Evolutionary conservation across 2,329 filamentous ascomycete species (phyloP).

Genomic region (Aspergillus felis): DNA sequence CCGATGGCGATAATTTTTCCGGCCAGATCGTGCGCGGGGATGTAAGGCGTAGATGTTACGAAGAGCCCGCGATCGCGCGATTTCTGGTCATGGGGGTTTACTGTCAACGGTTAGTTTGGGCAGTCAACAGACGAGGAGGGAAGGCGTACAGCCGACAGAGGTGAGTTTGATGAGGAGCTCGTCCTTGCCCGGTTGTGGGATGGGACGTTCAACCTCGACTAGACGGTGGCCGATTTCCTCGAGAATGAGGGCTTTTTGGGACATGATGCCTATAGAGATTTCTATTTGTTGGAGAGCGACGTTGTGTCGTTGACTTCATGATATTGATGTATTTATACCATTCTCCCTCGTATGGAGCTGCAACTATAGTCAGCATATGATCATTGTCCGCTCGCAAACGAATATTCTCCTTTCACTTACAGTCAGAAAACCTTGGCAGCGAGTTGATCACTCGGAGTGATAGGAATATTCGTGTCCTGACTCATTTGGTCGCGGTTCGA

Average conservation of each 20-base stretch:
- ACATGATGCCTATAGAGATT: not conserved
- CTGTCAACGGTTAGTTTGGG: not conserved
- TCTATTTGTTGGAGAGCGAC: not conserved
- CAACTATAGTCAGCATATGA: not conserved
- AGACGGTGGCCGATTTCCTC: conserved; percentile 21
- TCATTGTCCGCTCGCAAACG: not conserved
- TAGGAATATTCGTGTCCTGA: not conserved
- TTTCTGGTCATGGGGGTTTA: conserved; percentile 36
- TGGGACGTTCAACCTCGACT: conserved; percentile 10
- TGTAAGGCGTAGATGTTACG: conserved; percentile 25
- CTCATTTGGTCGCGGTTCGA: not conserved
- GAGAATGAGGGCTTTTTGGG: conserved; percentile 24
- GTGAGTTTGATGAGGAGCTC: conserved; percentile 39
- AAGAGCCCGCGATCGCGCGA: conserved; percentile 34
- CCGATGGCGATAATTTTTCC: conserved; percentile 30
- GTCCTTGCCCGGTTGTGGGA: conserved; percentile 27
- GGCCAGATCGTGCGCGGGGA: conserved; percentile 34
- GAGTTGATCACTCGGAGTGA: not conserved
- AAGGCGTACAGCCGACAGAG: conserved; percentile 11
- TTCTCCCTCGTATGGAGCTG: not conserved
- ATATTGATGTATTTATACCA: not conserved
- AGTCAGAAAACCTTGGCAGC: not conserved
- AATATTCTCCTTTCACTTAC: not conserved
- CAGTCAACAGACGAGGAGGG: not conserved
- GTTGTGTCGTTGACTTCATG: not conserved